A percentile compares a stretch with the other conserved stretches of the same genome.
These are phyloP conservation scores for Lactarius indigo DNA, from an alignment of 768 basidiomycete genomes.

Conservation along the genomic window DNA sequence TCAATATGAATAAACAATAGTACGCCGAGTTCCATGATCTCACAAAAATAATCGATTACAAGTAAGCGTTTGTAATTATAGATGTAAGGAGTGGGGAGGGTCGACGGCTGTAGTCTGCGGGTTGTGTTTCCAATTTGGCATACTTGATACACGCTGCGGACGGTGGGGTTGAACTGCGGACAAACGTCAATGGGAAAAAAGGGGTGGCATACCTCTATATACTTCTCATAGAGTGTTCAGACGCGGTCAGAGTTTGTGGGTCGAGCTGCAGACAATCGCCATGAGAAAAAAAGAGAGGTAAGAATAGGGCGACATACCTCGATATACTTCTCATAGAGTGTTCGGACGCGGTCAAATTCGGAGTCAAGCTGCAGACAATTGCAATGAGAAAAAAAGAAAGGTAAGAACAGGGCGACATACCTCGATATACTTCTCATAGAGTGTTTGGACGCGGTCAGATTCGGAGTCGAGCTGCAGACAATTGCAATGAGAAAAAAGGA, in stretches of 20 bases:
- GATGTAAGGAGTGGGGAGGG: too few species aligned
- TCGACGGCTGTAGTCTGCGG: conserved; percentile 76
- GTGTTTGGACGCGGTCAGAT: conserved; percentile 84
- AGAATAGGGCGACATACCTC: conserved; percentile 49
- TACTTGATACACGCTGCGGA: conserved; percentile 95
- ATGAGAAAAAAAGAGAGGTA: background rate
- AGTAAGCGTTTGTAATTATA: too few species aligned
- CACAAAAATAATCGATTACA: too few species aligned
- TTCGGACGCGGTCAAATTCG: conserved; percentile 95
- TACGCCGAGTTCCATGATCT: too few species aligned
- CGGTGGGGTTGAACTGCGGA: conserved; percentile 71
- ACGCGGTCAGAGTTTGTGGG: conserved; percentile 92
- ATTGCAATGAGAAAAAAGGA: background rate
- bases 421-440: conserved; percentile 95
- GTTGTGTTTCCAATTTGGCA: conserved; percentile 83
- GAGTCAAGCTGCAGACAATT: conserved; percentile 58
- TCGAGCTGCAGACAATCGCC: conserved; percentile 44
- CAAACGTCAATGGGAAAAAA: background rate
- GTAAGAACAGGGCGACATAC: conserved; percentile 37
- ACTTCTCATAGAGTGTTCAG: conserved; percentile 88
- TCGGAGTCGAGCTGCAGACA: conserved; percentile 54
- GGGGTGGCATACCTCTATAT: conserved; percentile 64
- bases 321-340: conserved; percentile 89
- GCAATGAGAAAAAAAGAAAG: background rate
- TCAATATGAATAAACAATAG: too few species aligned